phyloP scores from a whole-genome alignment of 164 flowering plant genomes.

The Piper longum region DNA sequence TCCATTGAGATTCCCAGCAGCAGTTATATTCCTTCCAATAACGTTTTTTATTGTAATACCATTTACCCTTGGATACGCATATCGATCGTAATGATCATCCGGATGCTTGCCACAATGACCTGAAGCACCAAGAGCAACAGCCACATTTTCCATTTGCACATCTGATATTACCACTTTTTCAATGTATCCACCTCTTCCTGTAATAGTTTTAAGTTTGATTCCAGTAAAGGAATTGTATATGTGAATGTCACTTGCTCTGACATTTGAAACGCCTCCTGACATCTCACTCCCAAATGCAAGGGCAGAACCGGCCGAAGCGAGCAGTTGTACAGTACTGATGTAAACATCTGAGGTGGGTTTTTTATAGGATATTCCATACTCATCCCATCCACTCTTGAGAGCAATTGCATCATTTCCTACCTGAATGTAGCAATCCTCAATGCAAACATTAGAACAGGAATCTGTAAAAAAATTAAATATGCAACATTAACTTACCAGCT shows the following conservation, averaged over 20 bases:
- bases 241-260: constrained; percentile 26
- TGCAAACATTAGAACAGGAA: constrained; percentile 48
- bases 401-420: constrained; percentile 49
- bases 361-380: constrained; percentile 52
- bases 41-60: constrained; percentile 35
- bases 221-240: constrained; percentile 31
- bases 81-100: constrained; percentile 42
- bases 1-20: constrained; percentile 48
- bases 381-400: constrained; percentile 79
- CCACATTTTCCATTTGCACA: constrained; percentile 28
- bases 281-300: constrained; percentile 62
- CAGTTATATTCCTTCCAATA: constrained; percentile 30
- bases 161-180: constrained; percentile 29
- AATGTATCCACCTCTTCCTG: constrained; percentile 54
- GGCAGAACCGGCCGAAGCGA: constrained; percentile 36
- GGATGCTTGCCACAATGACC: constrained; percentile 41
- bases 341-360: constrained; percentile 39
- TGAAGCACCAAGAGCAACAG: constrained; percentile 25
- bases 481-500: not conserved
- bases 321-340: constrained; percentile 26
- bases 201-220: constrained; percentile 32
- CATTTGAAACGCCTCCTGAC: constrained; percentile 63
- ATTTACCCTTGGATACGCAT: constrained; percentile 35
- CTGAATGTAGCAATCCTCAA: constrained; percentile 49
- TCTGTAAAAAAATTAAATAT: constrained; percentile 22